phyloP scores from a whole-genome alignment of 2,329 filamentous ascomycete species.

The Coniochaeta sp. region DNA sequence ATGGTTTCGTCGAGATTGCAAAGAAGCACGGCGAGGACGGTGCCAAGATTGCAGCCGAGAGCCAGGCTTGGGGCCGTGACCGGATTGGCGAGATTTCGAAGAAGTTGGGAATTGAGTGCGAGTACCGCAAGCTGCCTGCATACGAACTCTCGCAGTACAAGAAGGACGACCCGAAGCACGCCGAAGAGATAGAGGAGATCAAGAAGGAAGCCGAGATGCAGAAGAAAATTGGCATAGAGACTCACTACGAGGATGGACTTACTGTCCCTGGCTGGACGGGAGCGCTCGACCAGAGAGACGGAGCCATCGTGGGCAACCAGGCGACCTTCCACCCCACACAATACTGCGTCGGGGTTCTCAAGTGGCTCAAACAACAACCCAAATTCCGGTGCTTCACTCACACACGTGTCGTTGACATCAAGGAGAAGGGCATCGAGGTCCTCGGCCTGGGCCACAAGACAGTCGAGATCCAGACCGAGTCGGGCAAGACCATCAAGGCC shows the following conservation, averaged over 20 bases:
- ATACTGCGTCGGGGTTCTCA: conserved; percentile 43
- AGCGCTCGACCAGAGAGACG: conserved; percentile 40
- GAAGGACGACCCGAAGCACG: conserved; percentile 29
- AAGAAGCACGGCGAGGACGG: conserved; percentile 43
- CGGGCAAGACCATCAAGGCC: conserved; percentile 37
- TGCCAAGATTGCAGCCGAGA: conserved; percentile 41
- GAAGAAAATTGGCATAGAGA: conserved; percentile 33
- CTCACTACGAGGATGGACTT: conserved; percentile 33
- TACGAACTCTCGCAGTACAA: conserved; percentile 43
- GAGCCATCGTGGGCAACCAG: conserved; percentile 36
- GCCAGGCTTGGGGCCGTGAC: conserved; percentile 45
- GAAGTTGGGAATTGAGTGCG: conserved; percentile 45
- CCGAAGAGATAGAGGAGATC: conserved; percentile 34
- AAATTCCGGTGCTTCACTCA: conserved; percentile 46
- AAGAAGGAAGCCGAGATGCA: conserved; percentile 36
- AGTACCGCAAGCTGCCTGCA: conserved; percentile 41
- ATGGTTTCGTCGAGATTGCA: conserved; percentile 40
- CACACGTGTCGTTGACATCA: conserved; percentile 37
- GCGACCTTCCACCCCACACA: conserved; percentile 50
- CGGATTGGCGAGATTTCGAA: conserved; percentile 40
- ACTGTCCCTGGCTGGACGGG: conserved; percentile 44
- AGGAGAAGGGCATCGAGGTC: conserved; percentile 39
- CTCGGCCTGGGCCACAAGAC: conserved; percentile 34
- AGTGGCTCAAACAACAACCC: conserved; percentile 40
- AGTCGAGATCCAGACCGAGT: conserved; percentile 36